Base-by-base conservation (phyloP, 192 early-diverging fungal genomes). In the Podochytrium sp. region DNA sequence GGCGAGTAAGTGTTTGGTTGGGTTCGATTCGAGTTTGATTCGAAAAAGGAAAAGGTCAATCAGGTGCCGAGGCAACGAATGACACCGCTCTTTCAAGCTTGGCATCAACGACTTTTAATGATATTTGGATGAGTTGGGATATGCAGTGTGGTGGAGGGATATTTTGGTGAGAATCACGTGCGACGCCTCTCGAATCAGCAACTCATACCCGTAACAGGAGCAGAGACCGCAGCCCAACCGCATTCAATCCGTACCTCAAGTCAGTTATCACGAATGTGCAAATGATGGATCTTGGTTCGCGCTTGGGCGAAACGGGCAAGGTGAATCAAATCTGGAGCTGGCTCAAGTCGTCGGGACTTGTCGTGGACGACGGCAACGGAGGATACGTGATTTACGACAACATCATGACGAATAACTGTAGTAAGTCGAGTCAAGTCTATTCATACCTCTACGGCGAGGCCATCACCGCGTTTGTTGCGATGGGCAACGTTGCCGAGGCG, bases 221-320 rank as follows among this genome's bases (percentile, higher is more conserved):
- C 5, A 58, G 81, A 41, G 67, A 85, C 66, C 65, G 84, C 41
- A 12, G 14, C 3, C 5, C 65, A 23, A 47, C 7, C 4, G 12
- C 3, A 3, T n/a, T 1, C 14, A 66, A 57, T 29, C 20, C 23
- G 5, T 67, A 66, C 55, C 76, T 78, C 76, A 85, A 85, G 56
- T 81, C 79, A 14, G 64, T 76, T 10, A 85, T 85, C 56, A 77
- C 84, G 12, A 80, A 85, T 72, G 76, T 49, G 0, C 73, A 85
- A 62, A 43, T 62, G 20, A 66, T 85, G 25, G 57, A 67, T 10
- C 34, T 85, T 5, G 64, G 67, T 61, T 79, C 81, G 7, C 64
- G 84, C 39, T 59, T 85, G 16, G 61, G 64, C 2, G 71, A 81
- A 65, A 33, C 55, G 32, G 73, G 62, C 23, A 79, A 82, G 56